Base-by-base conservation (phyloP, 2,329 filamentous ascomycete species). In the Aspergillus sp. region DNA sequence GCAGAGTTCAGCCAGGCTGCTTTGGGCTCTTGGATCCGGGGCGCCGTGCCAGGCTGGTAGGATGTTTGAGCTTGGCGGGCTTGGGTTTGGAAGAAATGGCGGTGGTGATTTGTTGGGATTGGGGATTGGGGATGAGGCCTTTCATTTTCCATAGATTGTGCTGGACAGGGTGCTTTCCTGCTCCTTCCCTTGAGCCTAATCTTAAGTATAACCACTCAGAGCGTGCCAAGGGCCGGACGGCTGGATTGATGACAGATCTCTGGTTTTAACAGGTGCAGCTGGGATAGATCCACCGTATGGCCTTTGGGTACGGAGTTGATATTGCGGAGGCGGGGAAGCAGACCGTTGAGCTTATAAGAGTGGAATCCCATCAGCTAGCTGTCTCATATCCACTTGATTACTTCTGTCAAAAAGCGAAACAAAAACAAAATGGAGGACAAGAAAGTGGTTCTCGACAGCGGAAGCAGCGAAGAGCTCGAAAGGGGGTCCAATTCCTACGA, bases 141-240 rank as follows among this genome's bases (percentile, higher is more conserved):
- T 31, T 4, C 27, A 3, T 11, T 31, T 8, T 31, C 27, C 27
- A 31, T 3, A 4, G 23, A 4, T 33, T 21, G n/a, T 50, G 25
- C 23, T 11, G 23, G 8, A 27, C 8, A 21, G 50, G 41, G 37
- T 40, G n/a, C 2, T 33, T n/a, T 54, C 51, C 46, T 45, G 37
- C 47, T 23, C 40, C 37, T 51, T 55, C 56, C 56, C 51, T 58
- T 58, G 56, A 58, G 56, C 56, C 56, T 58, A 58, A 55, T 51
- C 40, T 23, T 6, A 19, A 31, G 8, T 9, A 31, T 4, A 31
- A 31, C 27, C 27, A 31, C 9, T 31, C 27, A 31, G 8, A 31
- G 27, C 27, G 9, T 9, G 27, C 27, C 27, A 31, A 43, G 6
- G 19, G 31, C 35, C 27, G 47, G 19, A 39, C 17, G 31, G 31